These are phyloP conservation scores for Podila clonocystis DNA, from an alignment of 192 early-diverging fungal species.

Conservation along the genomic window DNA sequence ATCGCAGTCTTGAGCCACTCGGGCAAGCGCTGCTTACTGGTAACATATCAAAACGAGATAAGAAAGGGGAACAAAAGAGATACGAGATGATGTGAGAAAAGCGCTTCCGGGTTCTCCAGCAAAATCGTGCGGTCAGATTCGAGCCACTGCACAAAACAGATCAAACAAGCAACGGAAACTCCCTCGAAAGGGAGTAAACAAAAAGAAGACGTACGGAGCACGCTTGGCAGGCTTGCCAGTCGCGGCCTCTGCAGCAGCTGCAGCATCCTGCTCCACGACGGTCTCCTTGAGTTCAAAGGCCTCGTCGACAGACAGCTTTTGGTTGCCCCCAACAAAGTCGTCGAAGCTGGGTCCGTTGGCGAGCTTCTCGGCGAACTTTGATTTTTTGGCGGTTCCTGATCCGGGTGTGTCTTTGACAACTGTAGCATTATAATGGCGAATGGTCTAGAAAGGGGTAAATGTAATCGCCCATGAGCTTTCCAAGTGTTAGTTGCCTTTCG, in stretches of 20 bases:
- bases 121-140: not conserved
- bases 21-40: conserved; percentile 76
- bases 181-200: not conserved
- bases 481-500: not conserved
- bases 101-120: not conserved
- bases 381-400: conserved; percentile 26
- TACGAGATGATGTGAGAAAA: not conserved
- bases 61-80: not conserved
- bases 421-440: conserved; percentile 43
- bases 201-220: conserved; percentile 21
- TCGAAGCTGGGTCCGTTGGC: conserved; percentile 61
- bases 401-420: conserved; percentile 28
- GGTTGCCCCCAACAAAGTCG: conserved; percentile 64
- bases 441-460: conserved; percentile 6
- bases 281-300: conserved; percentile 68
- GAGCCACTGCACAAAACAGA: not conserved
- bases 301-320: conserved; percentile 65
- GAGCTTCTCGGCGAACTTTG: conserved; percentile 58
- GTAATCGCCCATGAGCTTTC: not conserved
- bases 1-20: conserved; percentile 96
- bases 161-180: not conserved
- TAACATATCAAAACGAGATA: not conserved
- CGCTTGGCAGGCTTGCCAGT: conserved; percentile 40
- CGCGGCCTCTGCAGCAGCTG: conserved; percentile 16
- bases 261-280: conserved; percentile 51